Base-by-base conservation (phyloP, 2,329 filamentous ascomycete genomes). In the Aspergillus thermomutatus region DNA sequence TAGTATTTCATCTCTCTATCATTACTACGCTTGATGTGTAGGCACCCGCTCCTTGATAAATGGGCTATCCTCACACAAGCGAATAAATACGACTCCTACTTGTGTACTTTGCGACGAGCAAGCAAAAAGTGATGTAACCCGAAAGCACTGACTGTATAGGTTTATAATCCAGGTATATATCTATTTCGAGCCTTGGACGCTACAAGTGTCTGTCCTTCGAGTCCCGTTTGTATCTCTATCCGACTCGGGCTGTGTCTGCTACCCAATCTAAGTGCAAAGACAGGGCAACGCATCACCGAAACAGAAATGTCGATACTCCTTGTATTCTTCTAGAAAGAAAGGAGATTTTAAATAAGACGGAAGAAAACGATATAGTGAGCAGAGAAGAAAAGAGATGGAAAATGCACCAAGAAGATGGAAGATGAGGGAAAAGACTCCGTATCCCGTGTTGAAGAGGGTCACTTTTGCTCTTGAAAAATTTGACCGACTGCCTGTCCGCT, bases 391-490 rank as follows among this genome's bases (percentile, higher is more conserved):
- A 58, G 54, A 50, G 59, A 49, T 47, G 45, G 53, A 46, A 49
- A 54, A 31, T 53, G 58, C 46, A 59, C 51, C 49, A 61, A 43
- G 46, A 11, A 52, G 51, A 48, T 37, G 5, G 31, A 17, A 37
- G 31, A 6, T 37, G 31, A 37, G 17, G 31, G 7, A 26, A 58
- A 52, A 62, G 55, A 66, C 62, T 65, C 63, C 59, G 28, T 61
- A 66, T 64, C 67, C 64, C 57, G 46, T 66, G 66, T 69, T 68
- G 67, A 68, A 70, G 55, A 62, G 62, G 61, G 60, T 63, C 55
- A 55, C 55, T 58, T 60, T 61, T 62, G 57, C 31, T 60, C 28
- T 8, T 53, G 48, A 51, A 31, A 53, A 49, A 47, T 31, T 60
- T 54, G 43, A 46, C 50, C 45, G 19, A 50, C 19, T 23, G 26